A percentile compares a stretch with the other conserved stretches of the same genome.
These are phyloP conservation scores for Paramecium sexaurelia DNA, from an alignment of 73 alveolate genomes.

Conservation along the genomic window DNA sequence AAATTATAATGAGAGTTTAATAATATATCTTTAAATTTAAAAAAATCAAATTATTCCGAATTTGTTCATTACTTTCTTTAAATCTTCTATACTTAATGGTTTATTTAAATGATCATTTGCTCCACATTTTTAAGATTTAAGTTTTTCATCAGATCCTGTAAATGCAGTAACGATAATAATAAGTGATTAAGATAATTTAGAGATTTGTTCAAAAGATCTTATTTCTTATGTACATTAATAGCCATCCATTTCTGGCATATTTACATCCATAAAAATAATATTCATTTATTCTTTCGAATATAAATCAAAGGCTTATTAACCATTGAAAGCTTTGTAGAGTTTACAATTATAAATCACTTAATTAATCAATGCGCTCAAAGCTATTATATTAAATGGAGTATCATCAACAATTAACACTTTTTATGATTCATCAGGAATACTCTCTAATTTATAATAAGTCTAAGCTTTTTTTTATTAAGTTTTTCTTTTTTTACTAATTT, in stretches of 20 bases:
- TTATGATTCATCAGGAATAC: neutral
- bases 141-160: conserved; percentile 51
- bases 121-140: conserved; percentile 58
- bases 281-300: conserved; percentile 17
- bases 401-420: conserved; percentile 65
- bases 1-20: no score
- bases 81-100: conserved; percentile 59
- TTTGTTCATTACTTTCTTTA: conserved; percentile 32
- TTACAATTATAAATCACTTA: neutral
- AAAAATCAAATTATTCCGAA: conserved; percentile 17
- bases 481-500: neutral
- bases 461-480: neutral
- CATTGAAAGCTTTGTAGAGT: conserved; percentile 59
- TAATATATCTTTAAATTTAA: no score
- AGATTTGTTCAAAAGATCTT: conserved; percentile 31
- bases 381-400: conserved; percentile 64
- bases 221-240: conserved; percentile 62
- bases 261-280: conserved; percentile 57
- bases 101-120: conserved; percentile 64
- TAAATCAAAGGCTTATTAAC: conserved; percentile 60
- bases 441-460: neutral
- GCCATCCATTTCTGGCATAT: conserved; percentile 71
- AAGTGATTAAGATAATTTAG: neutral
- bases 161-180: conserved; percentile 62
- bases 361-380: conserved; percentile 31